A percentile compares a stretch with the other conserved stretches of the same genome.
Conservation (phyloP, 192 early-diverging fungal species). For the Coemansia sp. region DNA sequence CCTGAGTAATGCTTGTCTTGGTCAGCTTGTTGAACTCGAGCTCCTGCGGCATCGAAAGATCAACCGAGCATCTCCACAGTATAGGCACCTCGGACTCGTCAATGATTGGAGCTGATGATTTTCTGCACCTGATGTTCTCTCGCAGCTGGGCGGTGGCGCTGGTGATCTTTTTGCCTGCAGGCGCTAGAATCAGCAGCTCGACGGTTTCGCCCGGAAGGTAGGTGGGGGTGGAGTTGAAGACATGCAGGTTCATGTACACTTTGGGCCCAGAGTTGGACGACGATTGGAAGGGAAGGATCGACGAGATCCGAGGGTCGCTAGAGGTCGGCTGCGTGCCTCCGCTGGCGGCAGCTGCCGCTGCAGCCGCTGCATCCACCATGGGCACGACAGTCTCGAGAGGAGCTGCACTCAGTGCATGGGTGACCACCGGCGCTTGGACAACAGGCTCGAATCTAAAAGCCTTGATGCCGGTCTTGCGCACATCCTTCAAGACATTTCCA, state of each 20-base stretch:
- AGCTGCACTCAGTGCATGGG: slow-evolving; percentile 14
- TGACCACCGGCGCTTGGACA: slow-evolving; percentile 33
- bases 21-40: slow-evolving; percentile 47
- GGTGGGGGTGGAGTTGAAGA: slow-evolving; percentile 43
- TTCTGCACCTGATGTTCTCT: slow-evolving; percentile 52
- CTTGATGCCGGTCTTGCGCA: slow-evolving; percentile 43
- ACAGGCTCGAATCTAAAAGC: slow-evolving; percentile 50
- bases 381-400: slow-evolving; percentile 39
- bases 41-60: slow-evolving; percentile 30
- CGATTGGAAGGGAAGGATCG: slow-evolving; percentile 26
- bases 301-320: slow-evolving; percentile 3
- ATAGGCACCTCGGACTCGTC: slow-evolving; percentile 54
- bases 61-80: slow-evolving; percentile 52
- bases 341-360: neutral
- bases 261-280: slow-evolving; percentile 14
- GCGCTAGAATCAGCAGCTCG: slow-evolving; percentile 47
- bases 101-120: slow-evolving; percentile 54
- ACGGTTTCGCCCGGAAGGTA: slow-evolving; percentile 49
- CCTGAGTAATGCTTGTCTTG: slow-evolving; percentile 38
- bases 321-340: neutral
- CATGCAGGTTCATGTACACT: slow-evolving; percentile 40
- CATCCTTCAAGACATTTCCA: slow-evolving; percentile 36
- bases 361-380: slow-evolving; percentile 32
- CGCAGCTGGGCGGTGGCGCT: slow-evolving; percentile 42
- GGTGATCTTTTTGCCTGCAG: slow-evolving; percentile 40